These are phyloP conservation scores for Clonostachys rhizophaga DNA, from an alignment of 2,329 filamentous ascomycete genomes.

Conservation along the genomic window DNA sequence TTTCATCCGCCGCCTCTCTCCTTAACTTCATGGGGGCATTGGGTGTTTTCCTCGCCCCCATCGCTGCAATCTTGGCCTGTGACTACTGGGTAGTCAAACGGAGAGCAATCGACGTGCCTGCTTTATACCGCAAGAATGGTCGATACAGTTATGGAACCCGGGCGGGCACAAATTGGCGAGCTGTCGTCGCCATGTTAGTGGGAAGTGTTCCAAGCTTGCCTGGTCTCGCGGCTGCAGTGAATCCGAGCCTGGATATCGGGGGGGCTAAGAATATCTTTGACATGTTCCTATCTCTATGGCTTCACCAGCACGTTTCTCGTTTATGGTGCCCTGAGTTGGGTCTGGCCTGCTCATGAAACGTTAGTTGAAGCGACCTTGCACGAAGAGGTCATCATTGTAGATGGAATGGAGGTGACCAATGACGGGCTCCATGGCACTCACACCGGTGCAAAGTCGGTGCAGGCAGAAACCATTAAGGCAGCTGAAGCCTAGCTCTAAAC, in stretches of 20 bases:
- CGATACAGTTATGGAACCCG: slow-evolving; percentile 33
- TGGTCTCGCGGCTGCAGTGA: slow-evolving; percentile 31
- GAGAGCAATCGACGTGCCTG: slow-evolving; percentile 39
- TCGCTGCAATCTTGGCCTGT: slow-evolving; percentile 53
- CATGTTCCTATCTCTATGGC: slow-evolving; percentile 9
- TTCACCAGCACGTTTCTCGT: slow-evolving; percentile 4
- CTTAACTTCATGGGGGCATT: slow-evolving; percentile 8
- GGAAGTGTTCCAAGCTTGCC: slow-evolving; percentile 52
- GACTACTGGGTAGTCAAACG: slow-evolving; percentile 57
- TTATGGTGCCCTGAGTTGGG: slow-evolving; percentile 5
- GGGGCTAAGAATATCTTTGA: slow-evolving; percentile 7
- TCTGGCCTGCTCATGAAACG: slow-evolving; percentile 7
- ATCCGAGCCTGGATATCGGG: slow-evolving; percentile 1
- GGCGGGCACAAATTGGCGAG: slow-evolving; percentile 54
- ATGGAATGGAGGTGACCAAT: background rate
- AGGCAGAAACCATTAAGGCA: too few relatives aligned
- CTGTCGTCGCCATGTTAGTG: slow-evolving; percentile 48
- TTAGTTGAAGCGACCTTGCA: slow-evolving; percentile 5
- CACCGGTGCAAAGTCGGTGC: background rate
- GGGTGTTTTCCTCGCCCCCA: slow-evolving; percentile 57
- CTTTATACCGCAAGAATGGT: slow-evolving; percentile 25
- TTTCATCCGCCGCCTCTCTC: slow-evolving; percentile 14
- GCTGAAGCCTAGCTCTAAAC: too few relatives aligned
- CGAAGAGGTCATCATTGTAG: slow-evolving; percentile 1
- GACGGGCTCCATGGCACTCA: background rate